A percentile compares a stretch with the other conserved stretches of the same genome.
phyloP scores from a whole-genome alignment of 1,284 basidiomycete species.

The Fomitopsis schrenkii region DNA sequence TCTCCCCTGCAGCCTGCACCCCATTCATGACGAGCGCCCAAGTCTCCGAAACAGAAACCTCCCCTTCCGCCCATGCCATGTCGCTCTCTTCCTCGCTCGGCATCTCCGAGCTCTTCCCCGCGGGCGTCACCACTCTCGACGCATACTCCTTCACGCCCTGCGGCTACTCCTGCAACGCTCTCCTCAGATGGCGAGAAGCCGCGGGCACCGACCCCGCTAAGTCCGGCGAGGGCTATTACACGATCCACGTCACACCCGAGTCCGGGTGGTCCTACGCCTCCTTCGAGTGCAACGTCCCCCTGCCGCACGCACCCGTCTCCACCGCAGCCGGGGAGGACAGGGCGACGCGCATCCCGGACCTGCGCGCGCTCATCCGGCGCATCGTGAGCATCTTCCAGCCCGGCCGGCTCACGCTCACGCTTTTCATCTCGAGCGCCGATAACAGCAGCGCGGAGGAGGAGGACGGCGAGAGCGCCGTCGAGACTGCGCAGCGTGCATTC shows the following conservation, averaged over 20 bases:
- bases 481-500: slow-evolving; percentile 68
- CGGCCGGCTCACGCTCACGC: slow-evolving; percentile 80
- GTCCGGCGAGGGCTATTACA: slow-evolving; percentile 87
- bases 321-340: slow-evolving; percentile 8
- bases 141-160: slow-evolving; percentile 95
- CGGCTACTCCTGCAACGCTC: slow-evolving; percentile 95
- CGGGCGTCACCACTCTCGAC: slow-evolving; percentile 80
- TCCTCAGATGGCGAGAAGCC: slow-evolving; percentile 59
- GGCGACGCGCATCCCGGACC: slow-evolving; percentile 57
- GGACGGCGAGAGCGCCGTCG: slow-evolving; percentile 49
- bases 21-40: slow-evolving; percentile 70
- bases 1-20: slow-evolving; percentile 71
- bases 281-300: slow-evolving; percentile 98
- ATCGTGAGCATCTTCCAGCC: slow-evolving; percentile 95
- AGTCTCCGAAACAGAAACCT: slow-evolving; percentile 21
- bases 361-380: slow-evolving; percentile 78
- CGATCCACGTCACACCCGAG: slow-evolving; percentile 98
- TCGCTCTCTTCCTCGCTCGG: slow-evolving; percentile 75
- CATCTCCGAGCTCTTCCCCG: slow-evolving; percentile 80
- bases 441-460: slow-evolving; percentile 47
- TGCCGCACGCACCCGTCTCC: slow-evolving; percentile 38
- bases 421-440: slow-evolving; percentile 81
- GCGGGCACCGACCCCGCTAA: slow-evolving; percentile 18
- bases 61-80: slow-evolving; percentile 61
- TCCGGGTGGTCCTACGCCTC: slow-evolving; percentile 96